Conservation (phyloP, 805 yeast species). For the Candida orba region DNA sequence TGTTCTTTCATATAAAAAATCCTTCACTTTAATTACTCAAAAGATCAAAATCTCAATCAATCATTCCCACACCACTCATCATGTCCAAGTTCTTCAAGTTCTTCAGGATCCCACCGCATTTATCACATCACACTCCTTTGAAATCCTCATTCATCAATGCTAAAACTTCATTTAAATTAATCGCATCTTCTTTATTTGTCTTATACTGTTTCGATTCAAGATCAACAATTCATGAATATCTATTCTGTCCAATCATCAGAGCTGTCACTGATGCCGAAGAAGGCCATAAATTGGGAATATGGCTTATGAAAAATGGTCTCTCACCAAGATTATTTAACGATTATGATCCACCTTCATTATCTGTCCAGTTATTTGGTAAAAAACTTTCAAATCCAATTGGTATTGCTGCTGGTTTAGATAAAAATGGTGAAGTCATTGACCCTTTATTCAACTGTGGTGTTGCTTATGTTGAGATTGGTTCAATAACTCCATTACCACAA, state of each 20-base stretch:
- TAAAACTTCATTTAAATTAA: slow-evolving; percentile 2
- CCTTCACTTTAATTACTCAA: no score
- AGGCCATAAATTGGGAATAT: slow-evolving; percentile 75
- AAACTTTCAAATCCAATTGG: slow-evolving; percentile 74
- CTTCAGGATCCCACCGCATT: neutral
- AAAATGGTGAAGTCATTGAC: slow-evolving; percentile 88
- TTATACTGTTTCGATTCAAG: slow-evolving; percentile 67
- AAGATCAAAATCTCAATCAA: no score
- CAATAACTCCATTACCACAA: slow-evolving; percentile 88
- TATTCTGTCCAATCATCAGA: slow-evolving; percentile 72
- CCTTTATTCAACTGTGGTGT: slow-evolving; percentile 72
- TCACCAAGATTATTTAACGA: slow-evolving; percentile 55
- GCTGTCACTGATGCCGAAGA: slow-evolving; percentile 70
- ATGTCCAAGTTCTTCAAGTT: neutral
- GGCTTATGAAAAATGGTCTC: slow-evolving; percentile 59
- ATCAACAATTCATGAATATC: slow-evolving; percentile 75
- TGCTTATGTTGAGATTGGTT: slow-evolving; percentile 87
- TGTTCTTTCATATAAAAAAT: no score
- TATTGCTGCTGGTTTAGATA: slow-evolving; percentile 93
- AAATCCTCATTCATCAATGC: neutral
- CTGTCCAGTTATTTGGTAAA: slow-evolving; percentile 60
- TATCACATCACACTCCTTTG: neutral
- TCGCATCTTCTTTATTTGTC: slow-evolving; percentile 34
- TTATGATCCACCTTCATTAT: slow-evolving; percentile 41
- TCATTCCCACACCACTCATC: no score